Evolutionary conservation across 306 rosid genomes (phyloP), one percentile per base, ranked within the genome.

Genomic region (Sindora glabra): DNA sequence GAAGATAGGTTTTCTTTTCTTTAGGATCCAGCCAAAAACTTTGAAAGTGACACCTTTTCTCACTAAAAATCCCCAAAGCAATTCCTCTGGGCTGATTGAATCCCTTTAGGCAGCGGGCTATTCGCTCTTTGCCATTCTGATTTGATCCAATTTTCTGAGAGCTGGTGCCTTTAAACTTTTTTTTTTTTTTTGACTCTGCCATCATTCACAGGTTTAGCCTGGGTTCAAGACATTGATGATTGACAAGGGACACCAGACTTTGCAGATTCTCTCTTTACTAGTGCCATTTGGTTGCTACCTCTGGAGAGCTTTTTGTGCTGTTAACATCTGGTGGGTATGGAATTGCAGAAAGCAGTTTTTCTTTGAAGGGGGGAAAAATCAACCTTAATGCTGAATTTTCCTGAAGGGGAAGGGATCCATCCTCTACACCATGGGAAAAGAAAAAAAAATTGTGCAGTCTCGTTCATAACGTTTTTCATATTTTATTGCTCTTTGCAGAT

Each of bases 201-300:
- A 34, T 25, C n/a, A 7, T 56, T 73, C 14, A 25, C 99, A 92
- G 99, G 74, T 76, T 75, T 89, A 69, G 89, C 94, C 41, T 89
- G 96, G 99, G 94, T 89, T 56, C 89, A 88, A 81, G 95, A 86
- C 59, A 77, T 92, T 42, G 90, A 90, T 29, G 94, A 82, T 77
- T 84, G 79, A 62, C 72, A 36, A 22, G 48, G 55, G 63, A 59
- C 34, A 10, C 33, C 25, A 52, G 56, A 32, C 51, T 61, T 29
- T 38, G 48, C 69, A 48, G 42, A 37, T n/a, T n/a, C 21, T 10
- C 67, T 66, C 45, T 27, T 22, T 72, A 53, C 37, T n/a, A 70
- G 56, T 48, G 61, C 55, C 48, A 33, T 21, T 13, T 19, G 44
- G 54, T 39, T 56, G 67, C 58, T 36, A 52, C 78, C 71, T 23